These are phyloP conservation scores for Mycosphaerella sp. DNA, from an alignment of 2,329 filamentous ascomycete species.

Conservation along the genomic window DNA sequence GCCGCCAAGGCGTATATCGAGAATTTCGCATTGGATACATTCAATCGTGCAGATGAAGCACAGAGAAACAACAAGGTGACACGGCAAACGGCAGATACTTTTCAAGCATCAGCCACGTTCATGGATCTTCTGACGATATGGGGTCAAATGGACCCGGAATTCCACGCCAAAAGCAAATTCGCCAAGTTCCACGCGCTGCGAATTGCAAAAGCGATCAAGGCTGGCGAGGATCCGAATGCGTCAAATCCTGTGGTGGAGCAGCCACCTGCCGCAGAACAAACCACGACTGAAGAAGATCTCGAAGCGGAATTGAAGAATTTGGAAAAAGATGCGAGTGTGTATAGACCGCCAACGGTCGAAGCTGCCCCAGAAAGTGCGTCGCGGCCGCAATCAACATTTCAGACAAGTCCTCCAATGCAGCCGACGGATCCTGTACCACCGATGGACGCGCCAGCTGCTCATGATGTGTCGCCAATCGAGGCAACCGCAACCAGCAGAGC, in stretches of 20 bases:
- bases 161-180: constrained; percentile 82
- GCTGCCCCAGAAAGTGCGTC: constrained; percentile 52
- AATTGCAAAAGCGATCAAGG: constrained; percentile 84
- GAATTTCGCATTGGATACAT: constrained; percentile 85
- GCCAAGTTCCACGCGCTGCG: constrained; percentile 92
- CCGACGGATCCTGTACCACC: constrained; percentile 36
- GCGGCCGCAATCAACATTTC: constrained; percentile 23
- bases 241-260: constrained; percentile 68
- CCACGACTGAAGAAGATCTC: constrained; percentile 21
- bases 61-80: constrained; percentile 59
- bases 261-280: constrained; percentile 11
- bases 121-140: constrained; percentile 83
- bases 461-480: constrained; percentile 50
- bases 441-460: constrained; percentile 10
- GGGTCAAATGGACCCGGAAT: constrained; percentile 67
- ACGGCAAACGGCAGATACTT: constrained; percentile 88
- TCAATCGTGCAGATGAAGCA: constrained; percentile 74
- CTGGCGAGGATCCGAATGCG: constrained; percentile 84
- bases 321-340: constrained; percentile 24
- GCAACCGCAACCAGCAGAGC: constrained; percentile 36
- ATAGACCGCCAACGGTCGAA: constrained; percentile 51
- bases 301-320: constrained; percentile 27
- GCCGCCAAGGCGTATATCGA: constrained; percentile 89
- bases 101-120: constrained; percentile 87
- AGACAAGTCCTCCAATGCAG: constrained; percentile 34